Evolutionary conservation across 2,329 filamentous ascomycete genomes (phyloP).

Genomic region (Fusarium sp.): DNA sequence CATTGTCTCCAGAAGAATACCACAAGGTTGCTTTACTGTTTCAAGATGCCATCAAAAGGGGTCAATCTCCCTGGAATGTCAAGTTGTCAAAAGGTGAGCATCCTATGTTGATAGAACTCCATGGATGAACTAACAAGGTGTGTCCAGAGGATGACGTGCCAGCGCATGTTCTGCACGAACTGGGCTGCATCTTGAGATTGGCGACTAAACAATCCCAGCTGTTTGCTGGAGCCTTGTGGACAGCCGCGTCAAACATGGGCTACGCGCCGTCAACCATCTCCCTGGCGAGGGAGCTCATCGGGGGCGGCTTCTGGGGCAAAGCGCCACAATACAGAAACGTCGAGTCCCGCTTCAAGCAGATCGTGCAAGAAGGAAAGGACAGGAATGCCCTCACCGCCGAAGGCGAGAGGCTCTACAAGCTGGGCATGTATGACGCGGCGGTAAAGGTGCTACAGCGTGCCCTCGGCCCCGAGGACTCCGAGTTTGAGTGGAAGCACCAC

Average conservation of each 20-base stretch:
- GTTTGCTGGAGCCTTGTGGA: slow-evolving; percentile 44
- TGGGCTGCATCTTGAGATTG: slow-evolving; percentile 43
- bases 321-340: slow-evolving; percentile 22
- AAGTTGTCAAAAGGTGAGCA: slow-evolving; percentile 39
- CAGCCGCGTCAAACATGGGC: slow-evolving; percentile 46
- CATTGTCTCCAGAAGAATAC: slow-evolving; percentile 38
- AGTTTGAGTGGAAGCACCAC: slow-evolving; percentile 43
- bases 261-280: slow-evolving; percentile 46
- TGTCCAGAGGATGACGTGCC: slow-evolving; percentile 34
- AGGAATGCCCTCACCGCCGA: slow-evolving; percentile 50
- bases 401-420: slow-evolving; percentile 42
- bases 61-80: slow-evolving; percentile 32
- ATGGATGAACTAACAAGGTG: slow-evolving; percentile 9
- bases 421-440: slow-evolving; percentile 39
- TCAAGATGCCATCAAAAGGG: slow-evolving; percentile 30
- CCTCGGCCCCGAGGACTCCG: slow-evolving; percentile 20
- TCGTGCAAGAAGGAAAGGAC: slow-evolving; percentile 46
- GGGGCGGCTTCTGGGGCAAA: slow-evolving; percentile 31
- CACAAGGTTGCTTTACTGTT: slow-evolving; percentile 38
- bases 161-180: slow-evolving; percentile 37
- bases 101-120: background rate
- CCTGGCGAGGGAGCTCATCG: slow-evolving; percentile 37
- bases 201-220: slow-evolving; percentile 6
- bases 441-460: slow-evolving; percentile 38
- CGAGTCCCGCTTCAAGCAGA: slow-evolving; percentile 44